Conservation (phyloP, 2,329 filamentous ascomycete genomes). For the Cladorrhinum sp. region DNA sequence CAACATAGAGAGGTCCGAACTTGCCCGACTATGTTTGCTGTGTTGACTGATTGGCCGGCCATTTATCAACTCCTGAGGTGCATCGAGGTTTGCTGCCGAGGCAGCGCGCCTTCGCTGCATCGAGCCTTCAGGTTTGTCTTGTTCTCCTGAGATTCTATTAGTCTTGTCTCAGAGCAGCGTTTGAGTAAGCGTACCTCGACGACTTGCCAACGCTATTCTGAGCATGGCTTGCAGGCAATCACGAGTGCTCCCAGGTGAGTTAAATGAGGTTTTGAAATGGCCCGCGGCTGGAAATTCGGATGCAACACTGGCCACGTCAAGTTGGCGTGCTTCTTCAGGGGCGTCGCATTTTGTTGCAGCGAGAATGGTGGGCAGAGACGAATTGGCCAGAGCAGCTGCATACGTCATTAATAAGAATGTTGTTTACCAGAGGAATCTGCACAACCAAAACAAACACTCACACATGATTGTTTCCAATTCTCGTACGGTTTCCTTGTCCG, state of each 20-base stretch:
- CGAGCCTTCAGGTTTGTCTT: constrained; percentile 42
- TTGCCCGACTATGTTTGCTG: constrained; percentile 67
- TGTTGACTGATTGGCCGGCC: constrained; percentile 57
- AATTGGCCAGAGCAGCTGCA: constrained; percentile 69
- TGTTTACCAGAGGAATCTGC: constrained; percentile 9
- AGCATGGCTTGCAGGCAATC: constrained; percentile 74
- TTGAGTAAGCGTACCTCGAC: constrained; percentile 57
- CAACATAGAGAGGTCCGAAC: constrained; percentile 65
- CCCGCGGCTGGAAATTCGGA: constrained; percentile 66
- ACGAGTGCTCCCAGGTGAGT: constrained; percentile 68
- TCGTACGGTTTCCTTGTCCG: constrained; percentile 69
- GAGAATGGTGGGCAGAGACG: constrained; percentile 71
- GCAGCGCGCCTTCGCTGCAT: constrained; percentile 54
- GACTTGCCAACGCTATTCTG: constrained; percentile 63
- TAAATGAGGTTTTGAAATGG: constrained; percentile 69
- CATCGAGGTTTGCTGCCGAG: constrained; percentile 60
- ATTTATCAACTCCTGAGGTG: constrained; percentile 46
- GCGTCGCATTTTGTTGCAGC: constrained; percentile 90
- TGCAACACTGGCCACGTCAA: constrained; percentile 65
- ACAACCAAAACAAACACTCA: constrained; percentile 48
- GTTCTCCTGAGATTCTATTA: constrained; percentile 29
- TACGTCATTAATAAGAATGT: constrained; percentile 27
- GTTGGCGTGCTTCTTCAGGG: constrained; percentile 64
- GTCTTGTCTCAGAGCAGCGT: constrained; percentile 14
- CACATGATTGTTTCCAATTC: constrained; percentile 74